Percentiles rank a stretch among this genome's conserved stretches.
phyloP scores from a whole-genome alignment of 805 yeast genomes.

The Ogataea philodendri region DNA sequence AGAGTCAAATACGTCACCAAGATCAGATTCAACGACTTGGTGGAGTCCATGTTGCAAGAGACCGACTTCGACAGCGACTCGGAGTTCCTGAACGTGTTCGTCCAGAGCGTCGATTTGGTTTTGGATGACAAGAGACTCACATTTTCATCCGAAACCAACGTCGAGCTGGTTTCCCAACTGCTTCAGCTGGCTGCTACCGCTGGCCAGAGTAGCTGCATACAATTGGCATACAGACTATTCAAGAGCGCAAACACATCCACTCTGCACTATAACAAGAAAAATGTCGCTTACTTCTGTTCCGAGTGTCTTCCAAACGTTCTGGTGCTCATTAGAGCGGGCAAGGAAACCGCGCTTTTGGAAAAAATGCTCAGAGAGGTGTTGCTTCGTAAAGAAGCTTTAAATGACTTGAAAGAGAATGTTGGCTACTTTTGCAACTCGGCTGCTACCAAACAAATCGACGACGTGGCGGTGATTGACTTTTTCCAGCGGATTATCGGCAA shows the following conservation, averaged over 20 bases:
- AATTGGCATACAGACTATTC: constrained; percentile 17
- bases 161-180: constrained; percentile 19
- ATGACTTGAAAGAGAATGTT: constrained; percentile 31
- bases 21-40: constrained; percentile 40
- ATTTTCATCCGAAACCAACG: constrained; percentile 30
- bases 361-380: constrained; percentile 29
- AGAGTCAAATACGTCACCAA: constrained; percentile 44
- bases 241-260: constrained; percentile 26
- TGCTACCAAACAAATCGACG: constrained; percentile 15
- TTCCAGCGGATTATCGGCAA: constrained; percentile 34
- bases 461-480: constrained; percentile 28
- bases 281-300: constrained; percentile 26
- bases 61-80: constrained; percentile 21
- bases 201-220: constrained; percentile 1
- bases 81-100: constrained; percentile 22
- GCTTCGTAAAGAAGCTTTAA: constrained; percentile 27
- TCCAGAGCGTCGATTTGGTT: constrained; percentile 17
- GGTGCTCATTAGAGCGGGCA: constrained; percentile 5
- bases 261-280: constrained; percentile 27
- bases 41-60: constrained; percentile 26
- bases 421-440: constrained; percentile 32
- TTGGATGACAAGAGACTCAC: constrained; percentile 16
- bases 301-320: constrained; percentile 26
- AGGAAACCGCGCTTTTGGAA: constrained; percentile 8
- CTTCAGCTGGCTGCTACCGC: constrained; percentile 6